phyloP scores from a whole-genome alignment of 495 filamentous ascomycete genomes.

The Penicillium atrosanguineum region DNA sequence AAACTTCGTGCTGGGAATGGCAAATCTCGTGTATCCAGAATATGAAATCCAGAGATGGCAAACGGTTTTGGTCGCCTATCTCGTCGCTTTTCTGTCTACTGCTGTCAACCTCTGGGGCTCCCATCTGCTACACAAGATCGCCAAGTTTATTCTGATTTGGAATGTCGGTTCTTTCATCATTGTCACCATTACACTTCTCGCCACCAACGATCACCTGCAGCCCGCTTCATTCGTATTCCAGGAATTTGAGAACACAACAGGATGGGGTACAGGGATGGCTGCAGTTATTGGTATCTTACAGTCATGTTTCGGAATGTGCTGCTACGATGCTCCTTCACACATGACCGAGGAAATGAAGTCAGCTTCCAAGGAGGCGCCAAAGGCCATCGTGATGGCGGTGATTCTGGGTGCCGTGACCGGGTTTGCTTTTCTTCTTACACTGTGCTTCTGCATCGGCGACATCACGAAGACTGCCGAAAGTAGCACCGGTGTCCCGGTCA shows the following conservation, averaged over 20 bases:
- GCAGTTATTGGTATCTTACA: constrained; percentile 57
- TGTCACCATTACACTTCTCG: constrained; percentile 49
- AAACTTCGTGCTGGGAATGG: constrained; percentile 55
- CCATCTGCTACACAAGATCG: constrained; percentile 51
- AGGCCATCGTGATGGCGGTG: constrained; percentile 55
- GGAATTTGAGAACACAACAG: constrained; percentile 56
- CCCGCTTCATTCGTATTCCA: constrained; percentile 54
- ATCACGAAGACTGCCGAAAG: constrained; percentile 35
- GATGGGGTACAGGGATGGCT: constrained; percentile 49
- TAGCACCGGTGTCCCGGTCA: constrained; percentile 47
- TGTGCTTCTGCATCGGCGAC: constrained; percentile 53
- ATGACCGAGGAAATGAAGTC: constrained; percentile 54
- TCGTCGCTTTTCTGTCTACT: constrained; percentile 40
- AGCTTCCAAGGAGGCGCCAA: constrained; percentile 49
- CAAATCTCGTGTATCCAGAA: constrained; percentile 50
- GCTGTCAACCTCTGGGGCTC: constrained; percentile 51
- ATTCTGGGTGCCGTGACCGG: constrained; percentile 50
- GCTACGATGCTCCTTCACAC: constrained; percentile 45
- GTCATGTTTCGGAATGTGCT: constrained; percentile 57
- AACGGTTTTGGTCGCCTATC: constrained; percentile 52
- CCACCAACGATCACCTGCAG: constrained; percentile 55
- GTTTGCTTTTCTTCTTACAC: constrained; percentile 44
- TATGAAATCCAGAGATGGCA: constrained; percentile 58
- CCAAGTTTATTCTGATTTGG: constrained; percentile 51
- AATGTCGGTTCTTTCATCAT: constrained; percentile 54